Conservation (phyloP, 805 yeast genomes). For the Starmerella vitae region DNA sequence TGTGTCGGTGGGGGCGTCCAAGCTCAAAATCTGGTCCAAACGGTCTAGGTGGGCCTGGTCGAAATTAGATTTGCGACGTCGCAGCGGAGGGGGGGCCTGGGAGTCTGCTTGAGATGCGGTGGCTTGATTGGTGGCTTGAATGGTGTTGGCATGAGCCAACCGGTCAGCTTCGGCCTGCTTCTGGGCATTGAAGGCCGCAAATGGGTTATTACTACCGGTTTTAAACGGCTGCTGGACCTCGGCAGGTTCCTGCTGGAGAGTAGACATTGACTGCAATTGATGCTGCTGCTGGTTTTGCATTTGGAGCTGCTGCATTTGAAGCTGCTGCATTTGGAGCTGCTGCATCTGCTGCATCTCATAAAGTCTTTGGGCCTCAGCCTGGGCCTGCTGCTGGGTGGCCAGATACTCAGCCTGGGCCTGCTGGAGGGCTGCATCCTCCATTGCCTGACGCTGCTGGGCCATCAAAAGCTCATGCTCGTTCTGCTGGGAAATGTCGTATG, state of each 20-base stretch:
- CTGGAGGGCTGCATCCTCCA: conserved; percentile 17
- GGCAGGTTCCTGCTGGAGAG: conserved; percentile 24
- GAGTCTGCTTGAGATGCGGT: conserved; percentile 15
- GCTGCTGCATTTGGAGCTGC: conserved; percentile 22
- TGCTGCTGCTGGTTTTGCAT: conserved; percentile 11
- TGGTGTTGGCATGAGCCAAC: too few species aligned
- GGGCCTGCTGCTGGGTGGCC: conserved; percentile 22
- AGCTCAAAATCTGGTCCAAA: conserved; percentile 62
- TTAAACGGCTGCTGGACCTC: conserved; percentile 40
- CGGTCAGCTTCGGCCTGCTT: conserved; percentile 21
- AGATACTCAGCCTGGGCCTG: conserved; percentile 32
- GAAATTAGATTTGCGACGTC: conserved; percentile 35
- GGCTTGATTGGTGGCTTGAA: conserved; percentile 19
- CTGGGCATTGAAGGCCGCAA: conserved; percentile 34
- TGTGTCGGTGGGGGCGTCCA: conserved; percentile 86
- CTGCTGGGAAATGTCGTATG: conserved; percentile 59
- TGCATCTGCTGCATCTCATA: conserved; percentile 26
- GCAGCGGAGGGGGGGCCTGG: conserved; percentile 6
- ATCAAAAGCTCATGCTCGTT: conserved; percentile 30
- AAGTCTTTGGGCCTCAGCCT: conserved; percentile 19
- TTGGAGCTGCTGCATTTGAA: conserved; percentile 20
- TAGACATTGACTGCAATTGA: conserved; percentile 25
- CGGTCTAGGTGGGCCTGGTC: conserved; percentile 45
- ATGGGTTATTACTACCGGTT: conserved; percentile 70
- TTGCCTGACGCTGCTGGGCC: conserved; percentile 22